Evolutionary conservation across 208 protist genomes (phyloP).

Genomic region (Histomonas meleagridis): DNA sequence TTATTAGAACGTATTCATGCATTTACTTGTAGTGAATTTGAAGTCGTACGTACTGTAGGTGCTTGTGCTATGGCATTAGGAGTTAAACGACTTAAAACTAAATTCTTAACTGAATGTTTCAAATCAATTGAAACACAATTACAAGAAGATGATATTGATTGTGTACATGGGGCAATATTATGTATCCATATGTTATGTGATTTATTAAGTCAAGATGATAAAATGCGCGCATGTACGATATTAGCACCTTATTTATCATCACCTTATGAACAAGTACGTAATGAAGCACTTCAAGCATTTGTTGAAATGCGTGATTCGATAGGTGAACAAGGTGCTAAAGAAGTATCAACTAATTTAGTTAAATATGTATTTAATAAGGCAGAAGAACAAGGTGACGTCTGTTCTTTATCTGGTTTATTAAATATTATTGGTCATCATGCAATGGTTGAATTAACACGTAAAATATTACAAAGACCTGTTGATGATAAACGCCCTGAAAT

Average conservation of each 20-base stretch:
- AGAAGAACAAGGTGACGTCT: background rate
- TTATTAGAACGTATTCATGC: background rate
- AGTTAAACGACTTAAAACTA: background rate
- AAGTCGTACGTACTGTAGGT: conserved; percentile 21
- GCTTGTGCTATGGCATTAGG: background rate
- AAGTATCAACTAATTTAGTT: background rate
- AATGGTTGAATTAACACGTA: background rate
- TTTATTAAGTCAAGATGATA: background rate
- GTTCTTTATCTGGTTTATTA: background rate
- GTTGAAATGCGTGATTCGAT: conserved; percentile 2
- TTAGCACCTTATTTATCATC: conserved; percentile 16
- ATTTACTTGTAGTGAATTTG: background rate
- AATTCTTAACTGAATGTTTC: background rate
- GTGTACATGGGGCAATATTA: background rate
- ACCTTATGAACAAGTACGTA: background rate
- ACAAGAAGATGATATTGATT: background rate
- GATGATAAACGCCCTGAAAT: background rate
- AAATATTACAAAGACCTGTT: background rate
- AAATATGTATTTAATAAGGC: background rate
- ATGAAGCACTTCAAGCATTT: conserved; percentile 4
- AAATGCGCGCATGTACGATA: background rate
- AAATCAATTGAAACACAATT: background rate
- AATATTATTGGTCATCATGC: background rate
- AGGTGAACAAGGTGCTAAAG: conserved; percentile 3
- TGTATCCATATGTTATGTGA: background rate